Evolutionary conservation across 805 yeast genomes (phyloP), one percentile per base, ranked within the genome.

Genomic region (Wickerhamomyces strasburgensis): DNA sequence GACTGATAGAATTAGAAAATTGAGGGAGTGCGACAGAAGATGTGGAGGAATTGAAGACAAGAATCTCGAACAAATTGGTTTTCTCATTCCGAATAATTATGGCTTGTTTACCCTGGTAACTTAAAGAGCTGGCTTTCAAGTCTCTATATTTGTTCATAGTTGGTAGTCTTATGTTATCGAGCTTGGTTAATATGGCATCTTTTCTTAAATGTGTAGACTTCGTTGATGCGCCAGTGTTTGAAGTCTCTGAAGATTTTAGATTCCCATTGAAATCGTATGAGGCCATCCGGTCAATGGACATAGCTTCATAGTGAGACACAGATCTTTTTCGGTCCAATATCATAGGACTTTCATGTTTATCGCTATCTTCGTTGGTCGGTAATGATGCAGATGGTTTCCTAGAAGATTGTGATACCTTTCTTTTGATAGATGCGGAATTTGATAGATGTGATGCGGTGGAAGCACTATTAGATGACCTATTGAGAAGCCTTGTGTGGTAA

Each of bases 131-230:
- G 1, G 68, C 53, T 31, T 65, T 64, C 19, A 73, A 43, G 14
- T 54, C 34, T 2, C 46, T 33, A 9, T 54, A 42, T n/a, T 60
- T 52, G 5, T 61, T 60, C 14, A 56, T 53, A 10, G 59, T 27
- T 35, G 54, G 62, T 27, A 66, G 58, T 2, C 48, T 47, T 14
- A 62, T 51, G 0, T 72, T 57, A 14, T 76, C 78, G 3, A 84
- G 57, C 49, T 72, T 74, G 0, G 88, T 76, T 42, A 85, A 61
- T n/a, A 81, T 78, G 49, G 81, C 70, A 54, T 86, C 95, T 47
- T 82, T 84, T 27, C 77, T 62, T 16, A 75, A 55, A 5, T 21
- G 55, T 46, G 44, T 16, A 6, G 48, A 29, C 11, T 67, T 76
- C 39, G 54, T 37, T 16, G 40, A 60, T 1, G 78, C 60, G 0